Base-by-base conservation (phyloP, 345 rosid species). In the Brassica incana region DNA sequence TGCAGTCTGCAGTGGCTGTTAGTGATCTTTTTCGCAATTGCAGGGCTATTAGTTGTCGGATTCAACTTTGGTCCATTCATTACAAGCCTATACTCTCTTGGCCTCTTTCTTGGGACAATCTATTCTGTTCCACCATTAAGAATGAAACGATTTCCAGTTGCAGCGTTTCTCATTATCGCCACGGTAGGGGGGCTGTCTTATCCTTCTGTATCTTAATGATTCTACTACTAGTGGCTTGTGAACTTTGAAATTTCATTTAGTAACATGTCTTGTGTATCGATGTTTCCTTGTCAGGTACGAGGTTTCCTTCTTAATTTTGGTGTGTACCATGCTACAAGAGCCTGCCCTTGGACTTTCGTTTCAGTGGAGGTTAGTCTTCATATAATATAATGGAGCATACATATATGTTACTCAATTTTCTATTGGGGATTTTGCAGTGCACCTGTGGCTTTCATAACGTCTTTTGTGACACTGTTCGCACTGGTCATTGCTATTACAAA, bases 41-140 rank as follows among this genome's bases (percentile, higher is more conserved):
- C 91, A 20, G 97, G 99, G 71, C 83, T 90, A 59, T 67, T 81
- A 78, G 88, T 90, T 71, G 97, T 92, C n/a, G 95, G 88, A 67
- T 78, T 81, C 45, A 91, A 89, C 88, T 94, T 92, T 80, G 97
- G 97, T 67, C 85, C 88, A 48, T 92, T 95, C 85, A 95, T 95
- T 81, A 85, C 95, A 73, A 76, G 85, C 56, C 92, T 95, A 59
- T 95, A 92, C 87, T 81, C 81, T 78, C 84, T 95, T 76, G 98
- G 97, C 30, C 97, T 92, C 70, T 88, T 91, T 81, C 86, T 92
- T 29, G 99, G 99, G 67, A 95, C 99, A 74, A 92, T 95, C 75
- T 95, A 95, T 80, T 95, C 99, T 35, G 97, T 92, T 81, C 99
- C 99, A 80, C 99, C 99, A 8, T 68, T 95, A 79, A 88, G 99